Base-by-base conservation (phyloP, 805 yeast species). In the Cyberlindnera veronae region DNA sequence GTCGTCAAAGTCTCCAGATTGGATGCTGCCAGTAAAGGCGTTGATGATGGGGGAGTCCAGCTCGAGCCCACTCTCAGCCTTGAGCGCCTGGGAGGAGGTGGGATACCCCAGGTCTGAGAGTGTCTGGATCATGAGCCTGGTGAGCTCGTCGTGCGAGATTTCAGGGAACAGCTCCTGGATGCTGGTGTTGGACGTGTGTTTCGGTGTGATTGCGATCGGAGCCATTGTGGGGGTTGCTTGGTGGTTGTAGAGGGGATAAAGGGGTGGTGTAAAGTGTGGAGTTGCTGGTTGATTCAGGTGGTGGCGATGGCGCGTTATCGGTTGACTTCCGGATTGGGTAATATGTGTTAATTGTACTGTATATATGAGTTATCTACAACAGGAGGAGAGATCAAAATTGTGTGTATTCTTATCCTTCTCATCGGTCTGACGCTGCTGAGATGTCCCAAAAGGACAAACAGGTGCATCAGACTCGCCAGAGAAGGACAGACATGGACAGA, bases 51-150 rank as follows among this genome's bases (percentile, higher is more conserved):
- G 63, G 1, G 76, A 62, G 45, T 74, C 77, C 6, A 66, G 56
- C 38, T 61, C 58, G 20, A 65, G 42, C 8, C 68, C 67, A 42
- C 67, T 62, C 50, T 74, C 77, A 5, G 54, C 43, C 42, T 69
- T 71, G 29, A 77, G 56, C 4, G 48, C 38, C 4, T 55, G 44
- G 0, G 77, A 70, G 0, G 76, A 54, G 3, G 58, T 48, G 4
- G 51, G 41, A 49, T 70, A 75, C 5, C 80, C 80, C 42, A 77
- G 45, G 42, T 75, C 81, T 27, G 62, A 59, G 36, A 77, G 54
- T 1, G 77, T 60, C 47, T 76, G 79, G 27, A 76, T 68, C 29
- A 77, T 53, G 21, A 77, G 57, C 36, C 76, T 66, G 3, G 77
- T 67, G 16, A 75, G 60, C 50, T 76, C 74, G 16, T 45, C 46